phyloP scores from a whole-genome alignment of 441 rosid genomes.

The Hura crepitans region DNA sequence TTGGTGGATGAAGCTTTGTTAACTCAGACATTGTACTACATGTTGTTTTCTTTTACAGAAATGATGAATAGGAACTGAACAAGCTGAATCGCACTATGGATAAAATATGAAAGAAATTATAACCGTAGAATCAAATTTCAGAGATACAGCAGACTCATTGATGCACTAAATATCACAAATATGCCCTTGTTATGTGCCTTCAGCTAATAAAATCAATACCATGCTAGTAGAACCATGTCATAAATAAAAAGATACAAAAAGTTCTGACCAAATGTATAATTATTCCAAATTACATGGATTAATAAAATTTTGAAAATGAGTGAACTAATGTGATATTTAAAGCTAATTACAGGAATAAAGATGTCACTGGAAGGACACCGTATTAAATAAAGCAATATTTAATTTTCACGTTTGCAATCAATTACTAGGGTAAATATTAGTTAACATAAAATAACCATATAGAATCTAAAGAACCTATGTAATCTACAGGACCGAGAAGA shows the following conservation, averaged over 20 bases:
- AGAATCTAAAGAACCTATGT: background rate
- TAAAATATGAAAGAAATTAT: background rate
- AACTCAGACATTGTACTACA: background rate
- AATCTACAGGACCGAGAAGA: slow-evolving; percentile 4
- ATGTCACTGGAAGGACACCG: background rate
- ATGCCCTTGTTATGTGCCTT: background rate
- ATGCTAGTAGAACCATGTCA: too few relatives aligned
- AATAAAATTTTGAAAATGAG: background rate
- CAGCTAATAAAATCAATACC: too few relatives aligned
- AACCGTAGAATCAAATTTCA: background rate
- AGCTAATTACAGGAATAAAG: background rate
- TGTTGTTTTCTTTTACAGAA: background rate
- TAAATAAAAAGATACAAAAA: background rate
- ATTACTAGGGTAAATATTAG: slow-evolving; percentile 10
- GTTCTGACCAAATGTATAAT: background rate
- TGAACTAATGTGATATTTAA: too few relatives aligned
- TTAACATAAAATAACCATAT: background rate
- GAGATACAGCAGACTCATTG: background rate
- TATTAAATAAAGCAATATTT: background rate
- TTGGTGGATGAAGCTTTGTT: background rate
- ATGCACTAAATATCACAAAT: background rate
- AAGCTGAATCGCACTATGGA: background rate
- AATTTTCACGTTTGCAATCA: background rate
- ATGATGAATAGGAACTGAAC: background rate
- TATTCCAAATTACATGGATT: background rate